phyloP scores from a whole-genome alignment of 257 asterid genomes.

The Catharanthus roseus region DNA sequence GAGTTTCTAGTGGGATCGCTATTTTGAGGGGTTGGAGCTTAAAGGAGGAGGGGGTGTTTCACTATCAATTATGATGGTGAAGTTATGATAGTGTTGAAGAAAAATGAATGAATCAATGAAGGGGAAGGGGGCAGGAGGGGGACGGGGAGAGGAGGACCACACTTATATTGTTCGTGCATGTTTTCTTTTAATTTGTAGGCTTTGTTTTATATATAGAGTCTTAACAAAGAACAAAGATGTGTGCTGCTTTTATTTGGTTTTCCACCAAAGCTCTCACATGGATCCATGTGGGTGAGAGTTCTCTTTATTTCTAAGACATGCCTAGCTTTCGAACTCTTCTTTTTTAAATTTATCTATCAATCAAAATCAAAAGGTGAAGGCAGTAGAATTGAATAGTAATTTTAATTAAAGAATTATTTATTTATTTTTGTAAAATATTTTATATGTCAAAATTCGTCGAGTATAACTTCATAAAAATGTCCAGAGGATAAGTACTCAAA shows the following conservation, averaged over 20 bases:
- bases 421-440: too few relatives aligned
- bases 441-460: too few relatives aligned
- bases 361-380: too few relatives aligned
- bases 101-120: not conserved
- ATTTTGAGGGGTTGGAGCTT: not conserved
- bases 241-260: conserved; percentile 13
- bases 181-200: not conserved
- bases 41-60: not conserved
- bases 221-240: conserved; percentile 5
- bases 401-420: too few relatives aligned
- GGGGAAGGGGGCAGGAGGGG: too few relatives aligned
- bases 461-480: too few relatives aligned
- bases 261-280: conserved; percentile 19
- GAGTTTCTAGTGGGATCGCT: not conserved
- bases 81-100: not conserved
- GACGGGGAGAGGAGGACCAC: not conserved
- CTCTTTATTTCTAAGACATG: not conserved
- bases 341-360: too few relatives aligned
- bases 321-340: not conserved
- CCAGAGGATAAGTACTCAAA: too few relatives aligned
- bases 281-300: conserved; percentile 16
- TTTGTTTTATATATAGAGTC: too few relatives aligned
- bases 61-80: conserved; percentile 6
- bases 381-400: too few relatives aligned
- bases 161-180: not conserved